These are phyloP conservation scores for Capsella bursapastoris DNA, from an alignment of 345 rosid genomes.

Conservation along the genomic window DNA sequence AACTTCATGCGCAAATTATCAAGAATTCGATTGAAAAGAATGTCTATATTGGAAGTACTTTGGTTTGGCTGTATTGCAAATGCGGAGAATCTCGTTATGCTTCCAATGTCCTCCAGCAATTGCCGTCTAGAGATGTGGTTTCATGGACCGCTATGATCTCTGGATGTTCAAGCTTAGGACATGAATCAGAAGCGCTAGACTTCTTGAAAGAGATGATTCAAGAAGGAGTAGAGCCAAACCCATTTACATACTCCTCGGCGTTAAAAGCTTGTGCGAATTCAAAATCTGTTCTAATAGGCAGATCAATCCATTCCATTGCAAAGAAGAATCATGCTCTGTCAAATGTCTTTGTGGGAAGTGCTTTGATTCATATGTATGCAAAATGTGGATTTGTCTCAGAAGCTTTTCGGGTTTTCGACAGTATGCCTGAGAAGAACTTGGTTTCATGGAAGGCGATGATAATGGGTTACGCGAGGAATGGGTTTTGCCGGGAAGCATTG, in stretches of 20 bases:
- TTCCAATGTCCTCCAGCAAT: constrained; percentile 67
- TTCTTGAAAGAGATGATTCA: constrained; percentile 83
- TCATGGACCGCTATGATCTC: constrained; percentile 97
- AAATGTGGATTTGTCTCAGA: constrained; percentile 79
- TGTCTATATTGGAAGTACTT: constrained; percentile 66
- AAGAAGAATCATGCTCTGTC: constrained; percentile 65
- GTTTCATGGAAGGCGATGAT: constrained; percentile 89
- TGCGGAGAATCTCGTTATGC: constrained; percentile 66
- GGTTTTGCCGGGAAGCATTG: constrained; percentile 79
- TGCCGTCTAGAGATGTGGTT: constrained; percentile 78
- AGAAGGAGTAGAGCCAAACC: constrained; percentile 87
- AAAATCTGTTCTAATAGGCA: constrained; percentile 62
- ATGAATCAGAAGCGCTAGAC: constrained; percentile 71
- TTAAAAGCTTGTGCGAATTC: constrained; percentile 87
- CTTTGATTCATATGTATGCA: constrained; percentile 83
- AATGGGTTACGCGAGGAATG: constrained; percentile 73
- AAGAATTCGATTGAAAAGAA: constrained; percentile 59
- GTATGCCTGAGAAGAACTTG: constrained; percentile 75
- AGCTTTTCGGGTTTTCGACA: constrained; percentile 73
- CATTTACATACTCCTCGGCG: constrained; percentile 79
- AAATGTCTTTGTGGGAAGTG: constrained; percentile 83
- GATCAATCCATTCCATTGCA: constrained; percentile 77
- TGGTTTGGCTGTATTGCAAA: constrained; percentile 89
- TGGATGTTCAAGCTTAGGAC: constrained; percentile 73
- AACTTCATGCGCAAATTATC: constrained; percentile 78